Conservation (phyloP, 2,329 filamentous ascomycete species). For the Xylariaceae sp. region DNA sequence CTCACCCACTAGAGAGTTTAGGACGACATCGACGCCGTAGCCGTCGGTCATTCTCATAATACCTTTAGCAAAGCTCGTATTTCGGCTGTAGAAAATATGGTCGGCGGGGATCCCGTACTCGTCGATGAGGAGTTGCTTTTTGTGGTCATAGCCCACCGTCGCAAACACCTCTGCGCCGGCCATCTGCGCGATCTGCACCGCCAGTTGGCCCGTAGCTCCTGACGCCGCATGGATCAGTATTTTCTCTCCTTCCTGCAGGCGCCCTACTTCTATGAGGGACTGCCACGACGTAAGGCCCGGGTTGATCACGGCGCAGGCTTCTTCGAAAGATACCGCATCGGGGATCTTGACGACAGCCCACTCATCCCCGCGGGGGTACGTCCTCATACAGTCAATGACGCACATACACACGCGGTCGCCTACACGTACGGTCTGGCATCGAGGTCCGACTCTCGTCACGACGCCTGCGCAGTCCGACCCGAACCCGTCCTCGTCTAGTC, state of each 20-base stretch:
- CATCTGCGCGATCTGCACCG: slow-evolving; percentile 14
- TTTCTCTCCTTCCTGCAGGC: slow-evolving; percentile 13
- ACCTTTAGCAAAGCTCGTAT: neutral
- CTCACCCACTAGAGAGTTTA: slow-evolving; percentile 3
- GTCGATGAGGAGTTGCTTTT: slow-evolving; percentile 7
- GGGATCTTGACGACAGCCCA: slow-evolving; percentile 9
- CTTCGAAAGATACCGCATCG: slow-evolving; percentile 8
- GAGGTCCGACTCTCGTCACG: slow-evolving; percentile 11
- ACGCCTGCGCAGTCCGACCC: slow-evolving; percentile 20
- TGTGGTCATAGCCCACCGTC: neutral
- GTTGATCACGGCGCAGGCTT: slow-evolving; percentile 4
- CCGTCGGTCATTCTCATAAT: slow-evolving; percentile 2
- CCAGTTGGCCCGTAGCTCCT: slow-evolving; percentile 19
- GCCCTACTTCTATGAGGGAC: slow-evolving; percentile 11
- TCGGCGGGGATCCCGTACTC: neutral
- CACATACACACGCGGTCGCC: slow-evolving; percentile 17
- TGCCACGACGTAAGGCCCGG: slow-evolving; percentile 18
- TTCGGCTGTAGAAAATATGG: slow-evolving; percentile 8
- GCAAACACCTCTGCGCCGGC: slow-evolving; percentile 17
- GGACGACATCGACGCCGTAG: slow-evolving; percentile 4
- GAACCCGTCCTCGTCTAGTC: slow-evolving; percentile 12
- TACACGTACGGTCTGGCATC: neutral
- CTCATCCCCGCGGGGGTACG: slow-evolving; percentile 12
- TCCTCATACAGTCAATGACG: slow-evolving; percentile 15
- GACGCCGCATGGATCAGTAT: slow-evolving; percentile 20